phyloP scores from a whole-genome alignment of 768 basidiomycete species.

The Rhodosporidiobolus sp. region DNA sequence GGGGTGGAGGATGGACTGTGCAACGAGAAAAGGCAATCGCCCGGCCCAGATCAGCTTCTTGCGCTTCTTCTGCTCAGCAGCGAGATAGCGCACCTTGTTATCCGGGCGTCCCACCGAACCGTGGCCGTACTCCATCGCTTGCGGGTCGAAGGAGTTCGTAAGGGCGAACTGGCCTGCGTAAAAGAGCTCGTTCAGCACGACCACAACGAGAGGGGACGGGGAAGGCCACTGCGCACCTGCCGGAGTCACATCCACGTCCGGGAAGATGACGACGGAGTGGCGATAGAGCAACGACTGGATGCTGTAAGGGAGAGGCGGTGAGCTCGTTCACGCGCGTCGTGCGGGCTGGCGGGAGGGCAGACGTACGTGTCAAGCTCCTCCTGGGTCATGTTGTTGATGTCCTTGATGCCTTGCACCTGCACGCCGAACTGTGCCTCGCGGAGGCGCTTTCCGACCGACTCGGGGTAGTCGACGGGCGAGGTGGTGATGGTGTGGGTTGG shows the following conservation, averaged over 20 bases:
- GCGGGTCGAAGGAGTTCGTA: slow-evolving; percentile 38
- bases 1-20: slow-evolving; percentile 55
- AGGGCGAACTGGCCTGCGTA: slow-evolving; percentile 16
- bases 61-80: neutral
- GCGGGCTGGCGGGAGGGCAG: too few species aligned
- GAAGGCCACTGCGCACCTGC: neutral
- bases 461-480: slow-evolving; percentile 23
- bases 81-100: slow-evolving; percentile 32
- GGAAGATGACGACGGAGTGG: slow-evolving; percentile 42
- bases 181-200: too few species aligned
- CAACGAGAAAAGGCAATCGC: neutral
- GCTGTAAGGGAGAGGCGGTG: neutral
- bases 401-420: slow-evolving; percentile 23
- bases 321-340: neutral
- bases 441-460: neutral
- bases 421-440: slow-evolving; percentile 27
- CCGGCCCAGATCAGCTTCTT: too few species aligned
- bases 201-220: neutral
- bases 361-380: slow-evolving; percentile 24
- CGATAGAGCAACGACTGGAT: slow-evolving; percentile 40
- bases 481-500: neutral
- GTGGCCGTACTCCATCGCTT: slow-evolving; percentile 31
- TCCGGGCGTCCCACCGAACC: slow-evolving; percentile 32
- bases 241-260: slow-evolving; percentile 31
- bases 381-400: slow-evolving; percentile 26